Conservation (phyloP, 1,139 yeast species). For the Kodamaea arcana region DNA sequence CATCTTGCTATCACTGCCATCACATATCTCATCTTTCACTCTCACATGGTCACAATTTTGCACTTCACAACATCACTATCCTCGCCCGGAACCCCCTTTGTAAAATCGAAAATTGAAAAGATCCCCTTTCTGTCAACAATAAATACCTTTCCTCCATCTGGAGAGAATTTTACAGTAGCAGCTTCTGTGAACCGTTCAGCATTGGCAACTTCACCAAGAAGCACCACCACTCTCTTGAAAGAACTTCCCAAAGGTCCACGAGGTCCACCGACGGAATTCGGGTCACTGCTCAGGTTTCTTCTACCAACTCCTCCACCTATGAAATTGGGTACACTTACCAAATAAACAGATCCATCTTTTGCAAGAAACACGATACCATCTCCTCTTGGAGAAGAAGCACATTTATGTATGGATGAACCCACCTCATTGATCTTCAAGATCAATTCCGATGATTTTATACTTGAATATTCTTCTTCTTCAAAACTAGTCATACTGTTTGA, state of each 20-base stretch:
- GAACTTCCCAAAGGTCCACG: slow-evolving; percentile 3
- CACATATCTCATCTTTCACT: too few species aligned
- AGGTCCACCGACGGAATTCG: slow-evolving; percentile 1
- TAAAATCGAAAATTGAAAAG: slow-evolving; percentile 76
- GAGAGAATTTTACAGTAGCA: slow-evolving; percentile 70
- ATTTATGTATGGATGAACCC: slow-evolving; percentile 73
- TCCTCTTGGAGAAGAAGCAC: slow-evolving; percentile 78
- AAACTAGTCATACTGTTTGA: slow-evolving; percentile 14
- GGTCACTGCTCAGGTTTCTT: slow-evolving; percentile 3
- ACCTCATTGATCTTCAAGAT: slow-evolving; percentile 62
- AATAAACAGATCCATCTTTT: slow-evolving; percentile 69
- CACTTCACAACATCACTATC: slow-evolving; percentile 78
- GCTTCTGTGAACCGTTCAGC: slow-evolving; percentile 68
- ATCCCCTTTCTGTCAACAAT: slow-evolving; percentile 79
- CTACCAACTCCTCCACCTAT: slow-evolving; percentile 2
- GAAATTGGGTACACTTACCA: slow-evolving; percentile 61
- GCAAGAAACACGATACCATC: slow-evolving; percentile 81
- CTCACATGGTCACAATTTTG: slow-evolving; percentile 43
- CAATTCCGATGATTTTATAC: slow-evolving; percentile 30
- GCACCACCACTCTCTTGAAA: slow-evolving; percentile 52
- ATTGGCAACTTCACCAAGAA: slow-evolving; percentile 73
- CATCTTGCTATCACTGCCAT: too few species aligned
- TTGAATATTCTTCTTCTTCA: slow-evolving; percentile 17
- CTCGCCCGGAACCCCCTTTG: slow-evolving; percentile 74
- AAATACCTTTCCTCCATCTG: slow-evolving; percentile 76